Evolutionary conservation across 2,329 filamentous ascomycete genomes (phyloP), one percentile per base, ranked within the genome.

Genomic region (Parasarocladium wereldwijsianum): DNA sequence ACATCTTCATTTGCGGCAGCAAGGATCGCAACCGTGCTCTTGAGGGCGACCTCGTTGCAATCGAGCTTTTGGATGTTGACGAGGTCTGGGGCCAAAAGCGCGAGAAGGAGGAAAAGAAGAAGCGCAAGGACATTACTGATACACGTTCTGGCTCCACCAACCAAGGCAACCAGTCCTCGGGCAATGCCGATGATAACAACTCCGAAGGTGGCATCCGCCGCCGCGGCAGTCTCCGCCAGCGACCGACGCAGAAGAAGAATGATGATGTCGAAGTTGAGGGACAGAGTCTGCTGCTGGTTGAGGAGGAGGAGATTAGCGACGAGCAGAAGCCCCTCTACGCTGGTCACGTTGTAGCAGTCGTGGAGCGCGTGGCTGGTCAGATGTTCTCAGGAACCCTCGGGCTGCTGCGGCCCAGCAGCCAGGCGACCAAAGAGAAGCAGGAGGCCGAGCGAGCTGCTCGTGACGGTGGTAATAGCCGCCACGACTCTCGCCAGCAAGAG

Each of bases 101-200:
- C 33, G 90, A 98, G 55, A 98, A 98, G 55, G 90, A 98, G 58
- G 90, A 98, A 55, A 98, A 98, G 70, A 98, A 98, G 73, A 98
- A 96, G 64, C 82, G 90, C 54, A 98, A 98, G 66, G 90, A 98
- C 48, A 93, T 94, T 35, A 92, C 85, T 19, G 90, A 96, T 50
- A 86, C 83, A 35, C 76, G 87, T 40, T 73, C 72, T 31, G 77
- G 77, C 40, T 79, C 79, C 38, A 79, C 71, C 40, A 82, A 74
- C 45, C 79, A 78, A 39, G 75, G 75, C 37, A 75, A 70, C 44
- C 69, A 79, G 49, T 67, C 69, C 39, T 62, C 63, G 32, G 57
- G 61, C 24, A 72, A 67, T 42, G 69, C 68, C 35, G 76, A 79
- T 32, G 70, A 76, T 24, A 58, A 60, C 35, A 67, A 68, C 42